Evolutionary conservation across 345 rosid species (phyloP).

Genomic region (Eucalyptus tenuipes): DNA sequence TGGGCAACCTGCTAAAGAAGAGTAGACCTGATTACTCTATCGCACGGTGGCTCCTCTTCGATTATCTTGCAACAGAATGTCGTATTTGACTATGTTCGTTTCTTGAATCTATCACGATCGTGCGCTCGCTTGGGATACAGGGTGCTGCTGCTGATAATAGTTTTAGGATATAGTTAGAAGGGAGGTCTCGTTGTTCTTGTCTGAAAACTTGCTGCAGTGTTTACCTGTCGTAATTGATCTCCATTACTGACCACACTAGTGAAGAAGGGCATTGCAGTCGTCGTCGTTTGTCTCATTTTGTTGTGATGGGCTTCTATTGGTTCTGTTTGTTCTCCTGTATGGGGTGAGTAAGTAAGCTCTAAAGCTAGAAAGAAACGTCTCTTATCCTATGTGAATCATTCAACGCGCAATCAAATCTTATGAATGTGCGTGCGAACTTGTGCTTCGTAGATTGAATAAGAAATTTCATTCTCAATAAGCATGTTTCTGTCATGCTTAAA

Average conservation of each 20-base stretch:
- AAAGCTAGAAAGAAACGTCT: background rate
- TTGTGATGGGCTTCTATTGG: background rate
- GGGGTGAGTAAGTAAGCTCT: background rate
- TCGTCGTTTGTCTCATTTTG: background rate
- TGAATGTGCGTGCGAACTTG: background rate
- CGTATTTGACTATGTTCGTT: background rate
- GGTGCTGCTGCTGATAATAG: background rate
- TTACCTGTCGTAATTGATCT: background rate
- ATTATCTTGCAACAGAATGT: background rate
- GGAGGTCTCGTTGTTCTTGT: background rate
- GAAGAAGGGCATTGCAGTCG: background rate
- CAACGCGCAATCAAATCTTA: background rate
- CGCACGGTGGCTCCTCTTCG: background rate
- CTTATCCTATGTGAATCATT: background rate
- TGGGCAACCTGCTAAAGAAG: background rate
- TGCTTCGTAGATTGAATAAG: background rate
- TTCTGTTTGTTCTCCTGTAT: background rate
- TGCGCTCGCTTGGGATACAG: background rate
- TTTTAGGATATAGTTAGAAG: background rate
- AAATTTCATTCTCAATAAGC: background rate
- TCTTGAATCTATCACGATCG: background rate
- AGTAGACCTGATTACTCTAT: background rate
- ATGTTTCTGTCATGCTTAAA: background rate
- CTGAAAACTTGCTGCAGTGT: background rate
- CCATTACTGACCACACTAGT: background rate